Base-by-base conservation (phyloP, 768 basidiomycete species). In the Calocybe cyanea region DNA sequence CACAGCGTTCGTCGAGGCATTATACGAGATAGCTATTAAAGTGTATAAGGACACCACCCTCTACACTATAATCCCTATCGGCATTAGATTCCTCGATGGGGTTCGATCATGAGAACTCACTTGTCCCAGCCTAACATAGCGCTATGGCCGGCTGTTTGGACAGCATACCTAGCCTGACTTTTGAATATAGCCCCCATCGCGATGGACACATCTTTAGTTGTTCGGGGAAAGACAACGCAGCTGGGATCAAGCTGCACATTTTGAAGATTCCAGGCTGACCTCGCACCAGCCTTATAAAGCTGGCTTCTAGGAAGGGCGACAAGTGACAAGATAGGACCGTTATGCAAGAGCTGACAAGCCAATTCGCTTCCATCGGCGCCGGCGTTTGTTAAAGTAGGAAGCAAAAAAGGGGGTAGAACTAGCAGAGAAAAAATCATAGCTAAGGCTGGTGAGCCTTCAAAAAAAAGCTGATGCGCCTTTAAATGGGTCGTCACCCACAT, bases 71-170 rank as follows among this genome's bases (percentile, higher is more conserved):
- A 24, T 25, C 28, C 10, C 23, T 20, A n/a, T n/a, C n/a, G n/a
- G n/a, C n/a, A 21, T 28, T 23, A 38, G n/a, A 23, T 10, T 19
- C 20, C 21, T n/a, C 7, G 18, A 25, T 34, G n/a, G 30, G 17
- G 34, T 35, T 6, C 7, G 7, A 7, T 7, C 7, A 35, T 7
- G 7, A 35, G 17, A 49, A 13, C 68, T 43, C 50, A 73, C 71
- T 56, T 69, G 57, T 73, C 70, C 69, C 70, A 73, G 11, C 67
- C 71, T n/a, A 51, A 57, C 66, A 68, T 70, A 7, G 61, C 70
- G 43, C 63, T 66, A 47, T 73, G 72, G 7, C 67, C 67, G 14
- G 70, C 72, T 4, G 69, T 63, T 50, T 68, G 69, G 3, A 73
- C 72, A 18, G 70, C 70, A 48, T 73, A 73, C 21, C 58, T 61